Evolutionary conservation across 129 eudicot genomes (phyloP), one percentile per base, ranked within the genome.

Genomic region (Dittrichia graveolens): DNA sequence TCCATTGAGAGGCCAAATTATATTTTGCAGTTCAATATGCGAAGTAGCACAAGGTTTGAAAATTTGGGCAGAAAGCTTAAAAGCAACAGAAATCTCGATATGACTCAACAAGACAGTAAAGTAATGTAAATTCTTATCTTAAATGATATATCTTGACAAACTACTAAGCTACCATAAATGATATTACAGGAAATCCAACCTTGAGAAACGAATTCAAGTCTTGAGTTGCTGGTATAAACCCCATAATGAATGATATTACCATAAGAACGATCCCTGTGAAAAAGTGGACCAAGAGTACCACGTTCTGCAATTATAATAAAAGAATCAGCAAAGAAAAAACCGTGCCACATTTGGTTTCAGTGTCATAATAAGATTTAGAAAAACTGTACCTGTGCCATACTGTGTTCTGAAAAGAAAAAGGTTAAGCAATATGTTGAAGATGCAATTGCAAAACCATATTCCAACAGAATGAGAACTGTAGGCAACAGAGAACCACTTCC

Each of bases 351-450:
- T 24, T 16, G 8, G 67, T 54, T 61, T 44, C 35, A 58, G 16
- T 18, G 19, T 61, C 73, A 75, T 73, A 54, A 35, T 79, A 71
- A 71, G 67, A 60, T 37, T 58, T 14, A 59, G 47, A 72, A 66
- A 7, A 64, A 65, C n/a, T 40, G 54, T 75, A 92, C 98, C 96
- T 92, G 98, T 70, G 99, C 99, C 88, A 84, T 80, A 75, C 93
- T 87, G 75, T 94, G 99, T 62, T 94, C 97, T 52, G 97, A 76
- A 80, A 94, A 94, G 92, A 90, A 90, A 81, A 94, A 94, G 15
- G 99, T 90, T 53, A 94, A 84, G 74, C 99, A 94, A 80, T 94
- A 94, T 67, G 99, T 94, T 63, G 99, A 94, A 66, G 99, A 94
- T 47, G 99, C 95, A 79, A 88, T 74, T 46, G 99, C 95, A 67